phyloP scores from a whole-genome alignment of 2,329 filamentous ascomycete species.

The Fusarium sp. region DNA sequence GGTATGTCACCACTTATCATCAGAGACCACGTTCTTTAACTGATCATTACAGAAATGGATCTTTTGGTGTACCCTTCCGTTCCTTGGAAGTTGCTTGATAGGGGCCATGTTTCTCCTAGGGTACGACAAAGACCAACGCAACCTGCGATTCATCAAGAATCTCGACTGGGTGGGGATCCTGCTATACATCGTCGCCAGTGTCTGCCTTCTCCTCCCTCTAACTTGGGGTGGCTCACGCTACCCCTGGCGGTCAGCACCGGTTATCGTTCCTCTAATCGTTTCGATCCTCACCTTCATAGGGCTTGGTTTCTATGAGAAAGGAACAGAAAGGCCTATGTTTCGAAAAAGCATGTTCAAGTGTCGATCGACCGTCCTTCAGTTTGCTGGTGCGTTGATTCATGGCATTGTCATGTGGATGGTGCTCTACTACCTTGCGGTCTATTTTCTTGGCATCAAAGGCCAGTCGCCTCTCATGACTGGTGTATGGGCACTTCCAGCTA shows the following conservation, averaged over 20 bases:
- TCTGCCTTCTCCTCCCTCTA: conserved; percentile 33
- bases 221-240: conserved; percentile 36
- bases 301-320: conserved; percentile 39
- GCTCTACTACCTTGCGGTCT: conserved; percentile 47
- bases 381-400: conserved; percentile 40
- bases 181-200: conserved; percentile 60
- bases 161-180: conserved; percentile 74
- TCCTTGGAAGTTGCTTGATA: conserved; percentile 44
- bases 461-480: conserved; percentile 42
- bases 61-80: conserved; percentile 53
- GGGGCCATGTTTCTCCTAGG: conserved; percentile 47
- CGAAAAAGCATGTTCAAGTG: conserved; percentile 38
- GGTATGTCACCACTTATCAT: conserved; percentile 23
- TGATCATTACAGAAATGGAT: conserved; percentile 49
- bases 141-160: conserved; percentile 16
- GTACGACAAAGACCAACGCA: conserved; percentile 33
- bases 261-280: conserved; percentile 70
- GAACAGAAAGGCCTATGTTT: conserved; percentile 41
- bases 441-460: conserved; percentile 43
- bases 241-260: conserved; percentile 40
- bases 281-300: conserved; percentile 61
- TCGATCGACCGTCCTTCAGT: conserved; percentile 38
- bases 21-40: background rate
- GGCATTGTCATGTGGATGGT: conserved; percentile 48
- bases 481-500: conserved; percentile 69